Base-by-base conservation (phyloP, 352 stramenopile species). In the Phytophthora ramorum region DNA sequence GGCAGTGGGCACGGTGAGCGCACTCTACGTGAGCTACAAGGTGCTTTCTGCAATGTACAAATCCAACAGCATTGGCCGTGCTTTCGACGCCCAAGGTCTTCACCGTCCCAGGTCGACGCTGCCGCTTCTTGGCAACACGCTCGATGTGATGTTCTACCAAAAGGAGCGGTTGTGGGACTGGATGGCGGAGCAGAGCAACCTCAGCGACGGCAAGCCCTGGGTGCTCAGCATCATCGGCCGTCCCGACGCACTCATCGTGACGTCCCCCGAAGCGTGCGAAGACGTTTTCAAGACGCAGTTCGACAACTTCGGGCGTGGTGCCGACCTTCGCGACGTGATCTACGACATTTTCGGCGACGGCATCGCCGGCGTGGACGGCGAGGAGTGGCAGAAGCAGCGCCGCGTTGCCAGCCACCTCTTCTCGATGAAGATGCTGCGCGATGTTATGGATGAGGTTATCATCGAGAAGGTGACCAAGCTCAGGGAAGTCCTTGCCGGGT, bases 341-440 rank as follows among this genome's bases (percentile, higher is more conserved):
- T 34, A 60, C 17, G 71, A 87, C 44, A 71, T 91, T 34, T 75
- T 92, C 19, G 81, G 83, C 22, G 62, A 85, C 35, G 83, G 81
- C 44, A 87, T 92, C 30, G 78, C 86, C 47, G 67, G 58, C 4
- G 60, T 72, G 4, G 77, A 92, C 46, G 79, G 79, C 19, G 58
- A 68, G 32, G 55, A 65, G 24, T 91, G 83, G 83, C 52, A 75
- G 3, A 62, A 80, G 30, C 79, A 91, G 56, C 71, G 83, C n/a
- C 87, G 85, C 30, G 82, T 67, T 9, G 84, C 86, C 54, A 92
- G 82, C 54, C 90, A 96, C 59, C 87, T 97, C 20, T 92, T 93
- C 40, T 89, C 78, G 4, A 78, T 68, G 47, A 65, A 76, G n/a
- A 77, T 75, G 70, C 32, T 82, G 24, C 47, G 59, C 13, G 64